phyloP scores from a whole-genome alignment of 2,329 filamentous ascomycete genomes.

The Calcarisporium arbuscula region DNA sequence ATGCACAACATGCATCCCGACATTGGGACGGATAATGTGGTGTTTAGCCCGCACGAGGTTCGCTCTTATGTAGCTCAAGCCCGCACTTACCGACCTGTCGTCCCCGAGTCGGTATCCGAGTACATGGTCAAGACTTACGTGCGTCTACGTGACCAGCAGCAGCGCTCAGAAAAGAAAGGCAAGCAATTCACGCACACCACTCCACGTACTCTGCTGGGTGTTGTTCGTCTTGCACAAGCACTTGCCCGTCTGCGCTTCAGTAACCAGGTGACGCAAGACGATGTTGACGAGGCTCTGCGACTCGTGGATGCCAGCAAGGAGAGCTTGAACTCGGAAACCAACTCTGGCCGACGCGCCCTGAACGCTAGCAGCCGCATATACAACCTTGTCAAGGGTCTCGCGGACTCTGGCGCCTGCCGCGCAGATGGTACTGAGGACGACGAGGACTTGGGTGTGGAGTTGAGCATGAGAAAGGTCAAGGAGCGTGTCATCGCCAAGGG shows the following conservation, averaged over 20 bases:
- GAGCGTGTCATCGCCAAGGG: constrained; percentile 93
- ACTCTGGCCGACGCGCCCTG: constrained; percentile 55
- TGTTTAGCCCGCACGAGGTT: constrained; percentile 89
- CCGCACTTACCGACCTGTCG: constrained; percentile 77
- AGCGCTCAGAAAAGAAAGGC: constrained; percentile 82
- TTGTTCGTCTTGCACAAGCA: constrained; percentile 89
- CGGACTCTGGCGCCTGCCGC: constrained; percentile 78
- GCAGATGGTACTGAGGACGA: constrained; percentile 59
- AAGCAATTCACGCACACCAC: constrained; percentile 93
- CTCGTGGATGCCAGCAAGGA: constrained; percentile 92
- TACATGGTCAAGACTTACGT: constrained; percentile 98
- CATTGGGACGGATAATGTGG: constrained; percentile 50
- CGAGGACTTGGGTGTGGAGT: constrained; percentile 52
- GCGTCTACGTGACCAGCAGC: constrained; percentile 84
- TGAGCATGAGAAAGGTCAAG: constrained; percentile 82
- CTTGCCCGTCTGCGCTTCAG: constrained; percentile 88
- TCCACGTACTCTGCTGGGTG: constrained; percentile 84
- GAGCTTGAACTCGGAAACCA: constrained; percentile 69
- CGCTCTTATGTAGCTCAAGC: constrained; percentile 94
- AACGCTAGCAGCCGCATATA: constrained; percentile 89
- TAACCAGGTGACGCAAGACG: constrained; percentile 76
- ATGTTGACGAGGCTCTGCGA: constrained; percentile 90
- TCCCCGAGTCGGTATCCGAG: constrained; percentile 80
- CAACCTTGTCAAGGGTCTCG: constrained; percentile 83
- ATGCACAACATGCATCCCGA: constrained; percentile 95